Percentiles rank a stretch among this genome's conserved stretches.
Conservation (phyloP, 2,329 filamentous ascomycete species). For the Metarhizium anisopliae region DNA sequence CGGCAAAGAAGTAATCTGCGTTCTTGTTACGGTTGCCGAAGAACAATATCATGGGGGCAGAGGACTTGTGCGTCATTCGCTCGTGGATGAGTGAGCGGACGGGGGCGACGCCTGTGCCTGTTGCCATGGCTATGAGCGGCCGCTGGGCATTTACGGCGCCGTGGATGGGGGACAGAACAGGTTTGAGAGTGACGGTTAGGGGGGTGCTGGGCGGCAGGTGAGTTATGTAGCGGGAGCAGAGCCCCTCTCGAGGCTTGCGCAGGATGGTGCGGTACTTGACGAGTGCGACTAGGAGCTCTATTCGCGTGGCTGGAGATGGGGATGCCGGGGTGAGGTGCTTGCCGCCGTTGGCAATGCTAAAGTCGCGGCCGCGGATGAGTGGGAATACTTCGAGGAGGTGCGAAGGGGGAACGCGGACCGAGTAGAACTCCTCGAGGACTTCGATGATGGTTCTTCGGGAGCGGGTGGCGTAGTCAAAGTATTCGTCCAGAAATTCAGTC, state of each 20-base stretch:
- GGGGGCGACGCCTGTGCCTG: slow-evolving; percentile 81
- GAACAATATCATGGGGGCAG: slow-evolving; percentile 52
- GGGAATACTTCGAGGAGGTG: slow-evolving; percentile 68
- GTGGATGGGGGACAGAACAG: slow-evolving; percentile 33
- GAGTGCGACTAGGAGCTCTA: slow-evolving; percentile 75
- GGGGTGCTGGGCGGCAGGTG: slow-evolving; percentile 48
- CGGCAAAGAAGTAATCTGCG: slow-evolving; percentile 72
- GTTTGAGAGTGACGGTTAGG: slow-evolving; percentile 52
- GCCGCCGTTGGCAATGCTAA: slow-evolving; percentile 79
- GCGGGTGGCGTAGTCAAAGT: slow-evolving; percentile 91
- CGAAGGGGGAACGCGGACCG: slow-evolving; percentile 70
- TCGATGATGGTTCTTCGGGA: slow-evolving; percentile 87
- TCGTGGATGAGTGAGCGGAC: slow-evolving; percentile 75
- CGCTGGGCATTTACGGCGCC: slow-evolving; percentile 25
- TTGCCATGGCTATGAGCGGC: slow-evolving; percentile 70
- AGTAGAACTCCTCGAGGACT: slow-evolving; percentile 82
- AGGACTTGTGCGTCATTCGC: slow-evolving; percentile 32
- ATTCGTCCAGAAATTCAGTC: slow-evolving; percentile 74
- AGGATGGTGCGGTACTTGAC: slow-evolving; percentile 89
- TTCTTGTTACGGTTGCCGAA: slow-evolving; percentile 72
- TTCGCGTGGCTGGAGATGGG: slow-evolving; percentile 26
- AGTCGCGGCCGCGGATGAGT: slow-evolving; percentile 76
- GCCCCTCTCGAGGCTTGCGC: slow-evolving; percentile 71
- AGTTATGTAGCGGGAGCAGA: slow-evolving; percentile 82
- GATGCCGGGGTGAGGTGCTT: slow-evolving; percentile 20